phyloP scores from a whole-genome alignment of 2,329 filamentous ascomycete genomes.

The Pseudofabraea citricarpa region DNA sequence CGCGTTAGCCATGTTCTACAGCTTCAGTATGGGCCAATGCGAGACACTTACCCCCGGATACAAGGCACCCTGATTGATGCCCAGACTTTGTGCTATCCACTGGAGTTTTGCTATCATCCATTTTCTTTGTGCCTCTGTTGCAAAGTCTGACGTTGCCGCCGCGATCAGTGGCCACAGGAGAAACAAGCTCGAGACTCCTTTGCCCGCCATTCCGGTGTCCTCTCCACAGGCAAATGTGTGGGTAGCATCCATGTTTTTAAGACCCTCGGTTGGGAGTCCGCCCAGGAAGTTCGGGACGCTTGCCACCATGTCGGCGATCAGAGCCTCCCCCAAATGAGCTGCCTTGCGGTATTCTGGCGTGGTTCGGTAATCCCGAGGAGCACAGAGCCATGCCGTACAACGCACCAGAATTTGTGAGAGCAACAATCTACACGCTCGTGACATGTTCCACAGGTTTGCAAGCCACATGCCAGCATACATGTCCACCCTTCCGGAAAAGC shows the following conservation, averaged over 20 bases:
- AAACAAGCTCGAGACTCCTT: constrained; percentile 1
- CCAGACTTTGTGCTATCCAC: constrained; percentile 3
- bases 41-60: not conserved
- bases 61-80: constrained; percentile 3
- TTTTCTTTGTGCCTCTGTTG: constrained; percentile 1
- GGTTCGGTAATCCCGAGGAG: constrained; percentile 53
- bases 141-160: constrained; percentile 6
- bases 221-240: constrained; percentile 47
- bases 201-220: constrained; percentile 10
- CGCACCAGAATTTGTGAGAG: constrained; percentile 49
- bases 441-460: constrained; percentile 49
- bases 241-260: constrained; percentile 24
- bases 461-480: constrained; percentile 53
- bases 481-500: constrained; percentile 53
- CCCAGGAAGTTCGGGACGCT: constrained; percentile 54
- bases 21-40: not conserved
- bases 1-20: not conserved
- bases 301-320: constrained; percentile 51
- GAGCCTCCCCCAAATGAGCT: constrained; percentile 41
- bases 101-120: constrained; percentile 3
- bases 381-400: constrained; percentile 52
- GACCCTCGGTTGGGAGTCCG: constrained; percentile 39
- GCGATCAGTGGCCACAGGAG: constrained; percentile 7
- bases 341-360: constrained; percentile 55
- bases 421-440: constrained; percentile 45